These are phyloP conservation scores for Candida dajiaensis DNA, from an alignment of 805 yeast genomes.

Conservation along the genomic window DNA sequence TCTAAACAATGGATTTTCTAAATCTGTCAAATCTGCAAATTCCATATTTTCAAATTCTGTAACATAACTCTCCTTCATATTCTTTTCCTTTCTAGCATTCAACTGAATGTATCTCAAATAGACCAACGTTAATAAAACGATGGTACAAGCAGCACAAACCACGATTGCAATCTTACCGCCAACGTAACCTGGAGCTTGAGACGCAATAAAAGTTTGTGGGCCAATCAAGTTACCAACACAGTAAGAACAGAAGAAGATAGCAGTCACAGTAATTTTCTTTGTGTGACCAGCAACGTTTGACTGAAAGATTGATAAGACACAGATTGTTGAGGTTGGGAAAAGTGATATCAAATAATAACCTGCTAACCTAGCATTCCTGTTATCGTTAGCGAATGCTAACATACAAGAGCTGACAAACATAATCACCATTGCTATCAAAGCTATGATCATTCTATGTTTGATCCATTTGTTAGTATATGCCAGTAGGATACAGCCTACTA, in stretches of 20 bases:
- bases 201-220: conserved; percentile 59
- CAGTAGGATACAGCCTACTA: conserved; percentile 23
- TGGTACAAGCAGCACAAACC: not conserved
- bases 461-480: conserved; percentile 15
- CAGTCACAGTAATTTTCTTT: conserved; percentile 58
- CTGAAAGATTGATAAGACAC: conserved; percentile 29
- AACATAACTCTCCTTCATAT: not conserved
- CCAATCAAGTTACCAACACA: conserved; percentile 68
- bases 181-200: conserved; percentile 51
- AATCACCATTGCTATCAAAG: conserved; percentile 2
- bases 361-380: conserved; percentile 21
- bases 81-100: not conserved
- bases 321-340: conserved; percentile 30
- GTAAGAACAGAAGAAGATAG: conserved; percentile 55
- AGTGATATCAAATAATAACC: conserved; percentile 29
- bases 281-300: conserved; percentile 67
- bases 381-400: conserved; percentile 26
- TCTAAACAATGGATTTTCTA: conserved; percentile 1
- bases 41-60: not conserved
- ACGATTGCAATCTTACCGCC: not conserved
- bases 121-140: not conserved
- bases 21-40: conserved; percentile 2
- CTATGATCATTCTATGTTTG: conserved; percentile 20
- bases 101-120: not conserved
- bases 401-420: conserved; percentile 26